Evolutionary conservation across 306 rosid genomes (phyloP), one percentile per base, ranked within the genome.

Genomic region (Senna siamea): DNA sequence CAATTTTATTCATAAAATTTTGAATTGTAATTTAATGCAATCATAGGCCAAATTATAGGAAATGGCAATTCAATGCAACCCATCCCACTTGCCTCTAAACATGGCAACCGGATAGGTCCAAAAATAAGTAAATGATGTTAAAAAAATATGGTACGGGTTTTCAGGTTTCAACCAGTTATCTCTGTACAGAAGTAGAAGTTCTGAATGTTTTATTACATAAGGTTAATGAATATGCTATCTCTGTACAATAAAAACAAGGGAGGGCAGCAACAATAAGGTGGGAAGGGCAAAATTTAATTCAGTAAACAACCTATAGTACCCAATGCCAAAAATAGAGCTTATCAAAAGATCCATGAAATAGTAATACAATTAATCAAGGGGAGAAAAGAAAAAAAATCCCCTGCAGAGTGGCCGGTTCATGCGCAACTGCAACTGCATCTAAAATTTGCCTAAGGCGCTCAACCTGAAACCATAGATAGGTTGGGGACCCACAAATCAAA

Each of bases 391-490:
- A 14, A 44, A 23, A 46, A 26, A 61, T 28, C 66, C 23, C 50
- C 51, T 52, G 40, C 46, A 55, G 30, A 74, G 64, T 15, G 62
- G 82, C 82, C 52, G 72, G 53, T 77, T 69, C 43, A 4, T 5
- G 19, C 1, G 18, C 19, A 34, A 60, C 46, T 5, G 18, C 19
- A 34, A 60, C 46, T 5, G 66, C 66, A 9, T 59, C 23, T 30
- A 32, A 34, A 64, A 52, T 75, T 70, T 65, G 69, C 71, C 38
- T 48, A 63, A 14, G 80, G 67, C 43, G 79, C 67, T 76, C 73
- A 70, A 75, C 80, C 92, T 89, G 82, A 74, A 80, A 78, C 23
- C 81, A 76, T 20, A 76, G 18, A 38, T 63, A 52, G 38, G 43
- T 66, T 82, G 71, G 40, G 23, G n/a, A 58, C 54, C 54, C 54